These are phyloP conservation scores for Linnemannia exigua DNA, from an alignment of 192 early-diverging fungal genomes.

Conservation along the genomic window DNA sequence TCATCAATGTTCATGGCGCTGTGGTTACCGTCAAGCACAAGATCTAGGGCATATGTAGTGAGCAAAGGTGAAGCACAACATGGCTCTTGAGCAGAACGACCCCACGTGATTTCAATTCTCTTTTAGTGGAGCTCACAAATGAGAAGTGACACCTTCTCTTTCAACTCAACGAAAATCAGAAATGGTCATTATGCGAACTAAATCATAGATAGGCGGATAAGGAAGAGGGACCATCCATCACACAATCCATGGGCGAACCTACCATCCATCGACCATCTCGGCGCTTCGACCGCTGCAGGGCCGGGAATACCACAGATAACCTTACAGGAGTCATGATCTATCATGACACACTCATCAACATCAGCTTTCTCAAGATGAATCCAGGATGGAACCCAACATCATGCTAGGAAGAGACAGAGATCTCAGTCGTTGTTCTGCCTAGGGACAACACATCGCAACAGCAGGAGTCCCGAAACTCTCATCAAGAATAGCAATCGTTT, in stretches of 20 bases:
- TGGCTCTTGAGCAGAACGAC: background rate
- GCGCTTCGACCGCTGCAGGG: background rate
- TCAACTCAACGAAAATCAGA: slow-evolving; percentile 4
- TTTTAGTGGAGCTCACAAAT: background rate
- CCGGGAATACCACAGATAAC: background rate
- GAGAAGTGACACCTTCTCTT: background rate
- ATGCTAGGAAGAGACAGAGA: background rate
- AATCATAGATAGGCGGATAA: background rate
- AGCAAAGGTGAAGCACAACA: background rate
- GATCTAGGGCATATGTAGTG: background rate
- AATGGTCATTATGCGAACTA: background rate
- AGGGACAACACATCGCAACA: background rate
- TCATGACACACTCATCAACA: background rate
- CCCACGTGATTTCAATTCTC: background rate
- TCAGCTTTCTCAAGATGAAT: background rate
- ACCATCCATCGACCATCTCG: slow-evolving; percentile 11
- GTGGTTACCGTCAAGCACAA: background rate
- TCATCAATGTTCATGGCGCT: background rate
- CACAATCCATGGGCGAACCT: background rate
- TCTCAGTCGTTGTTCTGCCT: background rate
- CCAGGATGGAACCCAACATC: slow-evolving; percentile 8
- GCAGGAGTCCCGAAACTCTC: background rate
- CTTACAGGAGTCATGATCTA: background rate
- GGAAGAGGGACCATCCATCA: slow-evolving; percentile 10
- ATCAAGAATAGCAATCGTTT: background rate